phyloP scores from a whole-genome alignment of 495 filamentous ascomycete species.

The Penicillium fimorum region DNA sequence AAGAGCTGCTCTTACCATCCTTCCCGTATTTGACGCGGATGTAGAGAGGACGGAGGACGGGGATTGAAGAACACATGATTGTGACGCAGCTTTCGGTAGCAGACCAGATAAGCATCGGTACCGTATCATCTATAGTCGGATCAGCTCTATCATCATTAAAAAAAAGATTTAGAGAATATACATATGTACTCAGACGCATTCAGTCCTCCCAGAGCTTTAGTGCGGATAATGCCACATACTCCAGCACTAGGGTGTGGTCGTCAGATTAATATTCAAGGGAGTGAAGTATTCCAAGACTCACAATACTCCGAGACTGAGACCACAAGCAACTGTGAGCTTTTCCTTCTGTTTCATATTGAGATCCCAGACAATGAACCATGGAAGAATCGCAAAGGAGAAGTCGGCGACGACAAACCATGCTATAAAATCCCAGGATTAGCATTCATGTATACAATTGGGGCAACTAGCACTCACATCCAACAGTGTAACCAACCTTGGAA shows the following conservation, averaged over 20 bases:
- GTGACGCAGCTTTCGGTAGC: slow-evolving; percentile 29
- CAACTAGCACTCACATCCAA: slow-evolving; percentile 23
- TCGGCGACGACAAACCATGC: slow-evolving; percentile 30
- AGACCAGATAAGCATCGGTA: slow-evolving; percentile 32
- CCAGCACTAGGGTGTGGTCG: slow-evolving; percentile 19
- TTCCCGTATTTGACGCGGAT: slow-evolving; percentile 25
- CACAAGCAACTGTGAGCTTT: slow-evolving; percentile 29
- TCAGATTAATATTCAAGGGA: slow-evolving; percentile 23
- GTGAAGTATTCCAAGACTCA: no score
- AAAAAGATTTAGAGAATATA: not conserved
- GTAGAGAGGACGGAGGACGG: slow-evolving; percentile 31
- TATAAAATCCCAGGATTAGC: slow-evolving; percentile 1
- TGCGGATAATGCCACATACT: slow-evolving; percentile 32
- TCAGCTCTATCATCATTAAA: not conserved
- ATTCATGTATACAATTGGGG: not conserved
- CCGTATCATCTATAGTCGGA: slow-evolving; percentile 23
- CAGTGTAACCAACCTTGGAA: slow-evolving; percentile 28
- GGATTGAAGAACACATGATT: slow-evolving; percentile 31
- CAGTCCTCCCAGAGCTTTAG: slow-evolving; percentile 23
- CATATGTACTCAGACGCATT: slow-evolving; percentile 29
- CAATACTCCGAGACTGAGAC: slow-evolving; percentile 15
- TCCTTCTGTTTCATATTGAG: slow-evolving; percentile 34
- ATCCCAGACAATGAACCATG: slow-evolving; percentile 34
- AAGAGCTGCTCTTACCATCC: slow-evolving; percentile 20
- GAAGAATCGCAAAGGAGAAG: slow-evolving; percentile 30